Base-by-base conservation (phyloP, 2,329 filamentous ascomycete species). In the Magnaporthiopsis rhizophila region DNA sequence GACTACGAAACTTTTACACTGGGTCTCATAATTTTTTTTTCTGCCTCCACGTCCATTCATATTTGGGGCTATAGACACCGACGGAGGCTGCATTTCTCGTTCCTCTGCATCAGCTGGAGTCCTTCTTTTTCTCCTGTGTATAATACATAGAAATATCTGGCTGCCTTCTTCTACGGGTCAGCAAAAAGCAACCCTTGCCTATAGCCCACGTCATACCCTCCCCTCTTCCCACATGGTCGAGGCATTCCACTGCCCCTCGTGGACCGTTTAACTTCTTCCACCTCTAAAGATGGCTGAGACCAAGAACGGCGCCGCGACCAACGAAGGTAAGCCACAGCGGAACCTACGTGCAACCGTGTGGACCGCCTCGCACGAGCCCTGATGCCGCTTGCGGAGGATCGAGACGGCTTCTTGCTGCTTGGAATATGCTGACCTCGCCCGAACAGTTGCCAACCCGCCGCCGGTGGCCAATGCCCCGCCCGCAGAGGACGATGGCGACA, bases 401-500 rank as follows among this genome's bases (percentile, higher is more conserved):
- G 9, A 38, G 38, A 62, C 61, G 30, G 21, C 45, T 24, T 24
- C 45, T 53, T 53, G 12, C 13, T 53, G 45, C 7, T n/a, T 11
- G 45, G 21, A 7, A 11, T 13, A n/a, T 24, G 9, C 45, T 53
- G 45, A 53, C 45, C 18, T 53, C 21, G 60, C 36, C 57, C 60
- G 36, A 50, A 15, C 53, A 26, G 32, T 45, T 26, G 62, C 65
- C 34, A 67, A 62, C 30, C 38, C 61, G 61, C 26, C 61, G 66
- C 64, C 45, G 53, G 61, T 34, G 21, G 45, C 45, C 45, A 34
- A 62, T 45, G 61, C 60, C 56, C 59, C 62, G 32, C n/a, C 28
- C n/a, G 57, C 63, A 34, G 63, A 66, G 34, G 72, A 71, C 8
- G 70, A 66, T 45, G 70, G 65, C 30, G 75, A 77, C 64, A 72